Conservation (phyloP, 2,329 filamentous ascomycete species). For the Xylaria sp. region DNA sequence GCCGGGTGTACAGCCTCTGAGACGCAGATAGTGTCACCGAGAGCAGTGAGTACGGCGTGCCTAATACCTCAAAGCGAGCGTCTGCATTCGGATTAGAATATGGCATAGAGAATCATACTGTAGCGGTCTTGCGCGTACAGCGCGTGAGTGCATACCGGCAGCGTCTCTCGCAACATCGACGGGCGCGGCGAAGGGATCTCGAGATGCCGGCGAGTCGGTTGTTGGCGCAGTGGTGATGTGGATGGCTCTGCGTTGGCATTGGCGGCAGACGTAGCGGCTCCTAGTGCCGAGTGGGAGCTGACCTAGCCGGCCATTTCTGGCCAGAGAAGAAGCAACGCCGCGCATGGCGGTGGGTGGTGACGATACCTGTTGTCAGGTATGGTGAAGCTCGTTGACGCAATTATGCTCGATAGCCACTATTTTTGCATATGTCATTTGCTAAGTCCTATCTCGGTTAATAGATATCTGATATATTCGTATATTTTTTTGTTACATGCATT, state of each 20-base stretch:
- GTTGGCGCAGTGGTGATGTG: constrained; percentile 71
- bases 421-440: not conserved
- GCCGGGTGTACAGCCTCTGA: constrained; percentile 89
- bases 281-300: constrained; percentile 35
- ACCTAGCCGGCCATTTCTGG: constrained; percentile 40
- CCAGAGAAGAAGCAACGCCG: constrained; percentile 42
- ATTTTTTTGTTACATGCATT: not conserved
- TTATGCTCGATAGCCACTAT: not conserved
- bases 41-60: constrained; percentile 90
- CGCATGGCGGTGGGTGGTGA: constrained; percentile 42
- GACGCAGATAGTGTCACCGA: constrained; percentile 93
- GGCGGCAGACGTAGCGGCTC: constrained; percentile 58
- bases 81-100: constrained; percentile 62
- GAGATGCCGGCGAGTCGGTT: constrained; percentile 60
- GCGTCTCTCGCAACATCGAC: constrained; percentile 58
- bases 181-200: constrained; percentile 66
- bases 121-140: too few relatives aligned
- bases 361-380: not conserved
- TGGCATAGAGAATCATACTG: not conserved
- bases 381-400: constrained; percentile 33
- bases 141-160: constrained; percentile 55
- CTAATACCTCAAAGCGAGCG: constrained; percentile 93
- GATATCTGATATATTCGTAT: not conserved
- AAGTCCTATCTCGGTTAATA: not conserved
- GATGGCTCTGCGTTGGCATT: constrained; percentile 69